Evolutionary conservation across 1,139 yeast species (phyloP), one percentile per base, ranked within the genome.

Genomic region (Yamadazyma oceani): DNA sequence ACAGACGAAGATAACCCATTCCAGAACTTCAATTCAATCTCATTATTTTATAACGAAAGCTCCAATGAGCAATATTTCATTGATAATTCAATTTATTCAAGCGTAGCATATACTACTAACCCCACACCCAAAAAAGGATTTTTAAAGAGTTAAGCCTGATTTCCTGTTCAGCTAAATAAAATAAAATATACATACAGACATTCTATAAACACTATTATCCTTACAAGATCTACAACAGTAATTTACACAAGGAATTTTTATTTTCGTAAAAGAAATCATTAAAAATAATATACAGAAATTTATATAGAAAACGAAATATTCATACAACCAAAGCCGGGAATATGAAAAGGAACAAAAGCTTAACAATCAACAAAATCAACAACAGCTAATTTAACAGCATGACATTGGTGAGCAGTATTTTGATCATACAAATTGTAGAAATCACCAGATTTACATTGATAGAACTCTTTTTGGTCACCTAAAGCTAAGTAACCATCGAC

Each of bases 341-440:
- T 8, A 13, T n/a, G 6, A 13, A 13, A 12, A 13, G 13, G 16
- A n/a, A 16, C 9, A 4, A 15, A 5, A 11, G 12, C 3, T 50
- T 73, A 82, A 71, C 90, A 83, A 34, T 60, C 49, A 48, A 82
- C 73, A 53, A 83, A 75, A 58, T 82, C 83, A 55, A 83, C 79
- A 57, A 82, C 67, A 46, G 70, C 71, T 54, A 85, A 74, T 61
- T 81, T 66, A 50, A 85, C 87, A 36, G 79, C 70, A 38, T 64
- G 49, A 73, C 94, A 85, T 62, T 82, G 88, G 34, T 59, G 65
- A 51, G 85, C 89, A 45, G 81, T 66, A 49, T 74, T 65, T 66
- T 81, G 70, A 58, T 83, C 87, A 67, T 85, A 85, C 64, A 85
- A 74, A 79, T 85, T 85, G 83, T 81, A 83, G 80, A 85, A 85